Evolutionary conservation across 441 rosid genomes (phyloP), one percentile per base, ranked within the genome.

Genomic region (Viola pubescens): DNA sequence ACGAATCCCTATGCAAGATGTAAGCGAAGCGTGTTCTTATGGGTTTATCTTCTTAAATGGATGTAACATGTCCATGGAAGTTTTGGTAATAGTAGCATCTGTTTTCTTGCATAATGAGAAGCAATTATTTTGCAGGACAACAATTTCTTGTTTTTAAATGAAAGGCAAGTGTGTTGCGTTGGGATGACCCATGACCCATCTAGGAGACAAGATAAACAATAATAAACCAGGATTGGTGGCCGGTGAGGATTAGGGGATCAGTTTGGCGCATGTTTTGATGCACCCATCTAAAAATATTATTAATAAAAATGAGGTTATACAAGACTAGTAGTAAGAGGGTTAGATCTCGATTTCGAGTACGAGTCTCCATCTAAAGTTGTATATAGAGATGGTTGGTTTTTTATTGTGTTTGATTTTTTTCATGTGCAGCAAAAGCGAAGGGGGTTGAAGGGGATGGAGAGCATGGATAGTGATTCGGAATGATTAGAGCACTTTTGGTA

Each of bases 401-500:
- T 26, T 1, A 26, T 26, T 2, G 34, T 26, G 47, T 39, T 58
- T 46, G 39, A 39, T 11, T 6, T 43, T 56, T 47, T 34, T 45
- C 49, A 19, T 34, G 40, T 68, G 79, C 88, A 80, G 77, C 86
- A 70, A 72, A 82, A 79, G 70, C 68, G 82, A 64, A 77, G 84
- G 66, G 91, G 91, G 12, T 72, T 85, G 66, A 85, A 85, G 71
- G 91, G 88, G 14, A 68, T 85, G 84, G 86, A 82, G 72, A 71
- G 78, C 77, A 47, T 82, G 80, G 91, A 82, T 34, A 77, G 77
- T 63, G 88, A 85, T 62, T 85, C 91, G 0, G 86, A 85, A 16
- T 78, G 77, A 63, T 19, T 13, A 47, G n/a, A 19, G 6, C 16
- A 7, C 34, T 13, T n/a, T 48, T 48, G 34, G 34, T 26, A 26